phyloP scores from a whole-genome alignment of 1,284 basidiomycete genomes.

The Dichomitus squalens region DNA sequence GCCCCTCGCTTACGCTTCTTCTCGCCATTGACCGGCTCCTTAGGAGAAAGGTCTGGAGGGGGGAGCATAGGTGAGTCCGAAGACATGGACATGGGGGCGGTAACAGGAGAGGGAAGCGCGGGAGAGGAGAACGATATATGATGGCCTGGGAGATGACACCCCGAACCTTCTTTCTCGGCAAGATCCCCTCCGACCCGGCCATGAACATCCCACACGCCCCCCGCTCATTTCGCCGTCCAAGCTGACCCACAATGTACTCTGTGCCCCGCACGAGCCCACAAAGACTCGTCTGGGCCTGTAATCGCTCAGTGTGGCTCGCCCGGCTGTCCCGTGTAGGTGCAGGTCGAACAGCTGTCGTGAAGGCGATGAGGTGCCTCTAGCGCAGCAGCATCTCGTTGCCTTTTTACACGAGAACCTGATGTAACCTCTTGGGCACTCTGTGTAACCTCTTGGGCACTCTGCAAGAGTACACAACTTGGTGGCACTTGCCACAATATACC shows the following conservation, averaged over 20 bases:
- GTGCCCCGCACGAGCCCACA: not conserved
- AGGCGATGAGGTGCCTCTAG: too few species aligned
- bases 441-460: too few species aligned
- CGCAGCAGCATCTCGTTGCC: too few species aligned
- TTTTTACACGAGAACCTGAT: too few species aligned
- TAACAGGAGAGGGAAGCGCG: conserved; percentile 10
- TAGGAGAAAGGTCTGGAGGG: conserved; percentile 33
- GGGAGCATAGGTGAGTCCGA: conserved; percentile 29
- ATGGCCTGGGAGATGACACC: not conserved
- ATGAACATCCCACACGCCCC: conserved; percentile 4
- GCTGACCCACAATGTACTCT: not conserved
- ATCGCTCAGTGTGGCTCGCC: too few species aligned
- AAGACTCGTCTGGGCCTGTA: too few species aligned
- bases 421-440: too few species aligned
- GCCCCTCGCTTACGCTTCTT: conserved; percentile 79
- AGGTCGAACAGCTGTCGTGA: too few species aligned
- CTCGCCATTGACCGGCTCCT: conserved; percentile 37
- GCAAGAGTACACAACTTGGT: too few species aligned
- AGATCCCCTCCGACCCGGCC: not conserved
- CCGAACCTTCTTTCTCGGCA: conserved; percentile 4
- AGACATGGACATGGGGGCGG: conserved; percentile 27
- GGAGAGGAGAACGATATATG: conserved; percentile 6
- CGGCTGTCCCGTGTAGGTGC: too few species aligned
- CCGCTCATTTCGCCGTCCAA: not conserved
- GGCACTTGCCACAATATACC: too few species aligned